A percentile compares a stretch with the other conserved stretches of the same genome.
These are phyloP conservation scores for Gymnopus androsaceus DNA, from an alignment of 1,284 basidiomycete genomes.

Conservation along the genomic window DNA sequence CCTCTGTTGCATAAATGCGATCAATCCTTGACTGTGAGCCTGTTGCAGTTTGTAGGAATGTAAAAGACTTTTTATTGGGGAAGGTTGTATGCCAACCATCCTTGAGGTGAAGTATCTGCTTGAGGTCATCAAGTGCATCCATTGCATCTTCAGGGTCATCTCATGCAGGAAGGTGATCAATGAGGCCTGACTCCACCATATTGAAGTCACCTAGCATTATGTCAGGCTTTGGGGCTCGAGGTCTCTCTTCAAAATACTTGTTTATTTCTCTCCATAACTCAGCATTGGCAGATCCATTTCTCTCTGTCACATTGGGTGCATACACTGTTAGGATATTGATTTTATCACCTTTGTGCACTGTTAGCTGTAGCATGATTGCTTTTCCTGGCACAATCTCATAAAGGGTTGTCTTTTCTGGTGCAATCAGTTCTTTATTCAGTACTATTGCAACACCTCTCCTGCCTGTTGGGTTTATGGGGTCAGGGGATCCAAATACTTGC, in stretches of 20 bases:
- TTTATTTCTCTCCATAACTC: constrained; percentile 24
- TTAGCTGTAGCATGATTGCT: constrained; percentile 25
- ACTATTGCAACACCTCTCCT: constrained; percentile 35
- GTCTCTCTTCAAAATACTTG: not conserved
- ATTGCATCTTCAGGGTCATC: constrained; percentile 14
- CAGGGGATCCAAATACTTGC: constrained; percentile 14
- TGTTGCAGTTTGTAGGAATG: constrained; percentile 18
- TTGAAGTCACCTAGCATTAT: constrained; percentile 20
- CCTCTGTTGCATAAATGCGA: constrained; percentile 26
- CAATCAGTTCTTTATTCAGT: constrained; percentile 31
- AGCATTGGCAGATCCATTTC: constrained; percentile 10
- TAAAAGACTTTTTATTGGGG: constrained; percentile 25
- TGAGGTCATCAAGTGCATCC: constrained; percentile 18
- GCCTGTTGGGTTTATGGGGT: constrained; percentile 22
- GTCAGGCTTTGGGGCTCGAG: constrained; percentile 2
- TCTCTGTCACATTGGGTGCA: constrained; percentile 28
- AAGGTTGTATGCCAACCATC: constrained; percentile 32
- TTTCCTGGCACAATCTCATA: constrained; percentile 32
- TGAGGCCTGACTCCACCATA: constrained; percentile 18
- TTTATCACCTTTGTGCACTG: constrained; percentile 19
- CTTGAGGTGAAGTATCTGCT: constrained; percentile 16
- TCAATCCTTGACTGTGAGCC: constrained; percentile 30
- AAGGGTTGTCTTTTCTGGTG: constrained; percentile 10
- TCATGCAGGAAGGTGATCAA: constrained; percentile 17
- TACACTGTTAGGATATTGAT: constrained; percentile 35